A percentile compares a stretch with the other conserved stretches of the same genome.
Conservation (phyloP, 176 grass and related monocot genomes). For the Oryza longistaminata region DNA sequence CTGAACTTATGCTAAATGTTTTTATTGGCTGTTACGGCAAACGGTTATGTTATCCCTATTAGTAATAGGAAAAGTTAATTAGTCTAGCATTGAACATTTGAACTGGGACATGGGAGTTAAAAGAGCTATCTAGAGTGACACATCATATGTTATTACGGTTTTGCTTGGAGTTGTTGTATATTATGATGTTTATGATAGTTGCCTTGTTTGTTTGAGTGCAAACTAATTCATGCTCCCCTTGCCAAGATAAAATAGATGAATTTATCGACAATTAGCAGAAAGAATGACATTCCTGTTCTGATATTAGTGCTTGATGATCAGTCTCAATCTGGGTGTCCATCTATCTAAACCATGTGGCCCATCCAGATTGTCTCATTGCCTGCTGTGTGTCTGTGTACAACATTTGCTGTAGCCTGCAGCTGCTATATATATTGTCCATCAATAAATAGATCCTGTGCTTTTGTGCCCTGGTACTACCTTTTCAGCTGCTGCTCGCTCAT, state of each 20-base stretch:
- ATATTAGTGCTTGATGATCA: not conserved
- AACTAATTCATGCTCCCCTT: not conserved
- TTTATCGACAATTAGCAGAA: not conserved
- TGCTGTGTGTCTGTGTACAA: not conserved
- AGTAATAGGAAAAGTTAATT: slow-evolving; percentile 3
- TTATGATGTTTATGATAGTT: not conserved
- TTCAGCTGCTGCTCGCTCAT: slow-evolving; percentile 35
- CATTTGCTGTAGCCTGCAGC: slow-evolving; percentile 26
- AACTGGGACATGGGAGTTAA: not conserved
- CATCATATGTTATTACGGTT: not conserved
- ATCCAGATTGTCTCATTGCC: not conserved
- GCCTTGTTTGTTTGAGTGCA: not conserved
- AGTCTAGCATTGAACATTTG: not conserved
- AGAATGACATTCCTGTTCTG: not conserved
- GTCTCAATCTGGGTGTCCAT: slow-evolving; percentile 21
- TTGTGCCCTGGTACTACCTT: not conserved
- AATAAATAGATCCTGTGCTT: slow-evolving; percentile 7
- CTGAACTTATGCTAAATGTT: not conserved
- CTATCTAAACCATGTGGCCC: slow-evolving; percentile 10
- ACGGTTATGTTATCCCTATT: slow-evolving; percentile 23
- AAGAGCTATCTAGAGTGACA: not conserved
- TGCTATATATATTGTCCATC: not conserved
- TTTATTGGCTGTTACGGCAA: not conserved
- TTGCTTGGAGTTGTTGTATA: slow-evolving; percentile 2
- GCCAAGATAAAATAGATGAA: not conserved